phyloP scores from a whole-genome alignment of 164 flowering plant species.

The Santalum album region DNA sequence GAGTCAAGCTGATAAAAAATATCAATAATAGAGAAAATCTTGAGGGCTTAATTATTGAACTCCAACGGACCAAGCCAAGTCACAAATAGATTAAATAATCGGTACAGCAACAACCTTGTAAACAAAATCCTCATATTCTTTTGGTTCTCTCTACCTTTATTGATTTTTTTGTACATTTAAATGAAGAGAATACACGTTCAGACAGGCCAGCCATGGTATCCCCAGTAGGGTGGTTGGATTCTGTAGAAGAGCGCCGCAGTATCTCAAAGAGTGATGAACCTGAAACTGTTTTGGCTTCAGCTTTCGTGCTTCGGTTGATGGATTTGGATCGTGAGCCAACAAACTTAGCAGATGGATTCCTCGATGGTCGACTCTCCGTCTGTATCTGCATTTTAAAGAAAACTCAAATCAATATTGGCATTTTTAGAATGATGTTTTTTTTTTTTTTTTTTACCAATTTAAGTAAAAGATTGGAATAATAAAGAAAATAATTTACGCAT shows the following conservation, averaged over 20 bases:
- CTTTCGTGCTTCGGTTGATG: conserved; percentile 20
- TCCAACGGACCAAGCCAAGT: too few species aligned
- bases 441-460: too few species aligned
- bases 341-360: conserved; percentile 34
- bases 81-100: too few species aligned
- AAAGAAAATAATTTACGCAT: too few species aligned
- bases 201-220: conserved; percentile 20
- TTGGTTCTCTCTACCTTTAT: conserved; percentile 35
- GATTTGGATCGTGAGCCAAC: conserved; percentile 41
- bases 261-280: conserved; percentile 55
- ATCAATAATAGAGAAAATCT: too few species aligned
- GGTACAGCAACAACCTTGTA: too few species aligned
- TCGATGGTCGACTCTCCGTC: conserved; percentile 27
- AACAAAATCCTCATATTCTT: too few species aligned
- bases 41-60: too few species aligned
- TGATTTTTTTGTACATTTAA: conserved; percentile 44
- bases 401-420: too few species aligned
- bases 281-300: conserved; percentile 18
- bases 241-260: conserved; percentile 44
- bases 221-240: conserved; percentile 14
- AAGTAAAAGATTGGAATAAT: too few species aligned
- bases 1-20: too few species aligned
- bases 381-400: conserved; percentile 26
- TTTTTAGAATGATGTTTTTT: too few species aligned
- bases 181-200: conserved; percentile 58